Evolutionary conservation across 352 stramenopile species (phyloP).

Genomic region (Poterioochromonas sp.): DNA sequence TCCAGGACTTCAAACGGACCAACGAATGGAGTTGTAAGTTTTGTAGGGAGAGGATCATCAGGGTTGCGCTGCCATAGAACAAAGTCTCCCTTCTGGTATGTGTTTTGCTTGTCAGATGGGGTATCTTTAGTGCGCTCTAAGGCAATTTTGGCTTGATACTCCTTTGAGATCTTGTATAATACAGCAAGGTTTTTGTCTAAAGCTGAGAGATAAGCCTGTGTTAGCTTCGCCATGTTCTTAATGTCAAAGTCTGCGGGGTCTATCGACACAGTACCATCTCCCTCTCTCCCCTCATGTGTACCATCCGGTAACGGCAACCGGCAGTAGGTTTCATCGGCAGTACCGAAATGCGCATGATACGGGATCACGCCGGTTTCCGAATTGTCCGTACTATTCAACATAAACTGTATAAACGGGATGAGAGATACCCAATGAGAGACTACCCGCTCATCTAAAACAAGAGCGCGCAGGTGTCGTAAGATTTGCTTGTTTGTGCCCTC

Average conservation of each 20-base stretch:
- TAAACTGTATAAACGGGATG: background rate
- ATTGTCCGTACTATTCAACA: background rate
- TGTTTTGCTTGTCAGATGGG: background rate
- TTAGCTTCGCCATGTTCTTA: background rate
- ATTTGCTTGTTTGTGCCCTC: slow-evolving; percentile 14
- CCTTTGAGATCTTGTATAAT: background rate
- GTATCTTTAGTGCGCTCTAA: background rate
- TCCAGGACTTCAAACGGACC: slow-evolving; percentile 8
- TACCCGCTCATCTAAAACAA: background rate
- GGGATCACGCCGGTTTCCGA: background rate
- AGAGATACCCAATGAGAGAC: background rate
- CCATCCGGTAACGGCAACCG: background rate
- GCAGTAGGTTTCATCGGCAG: background rate
- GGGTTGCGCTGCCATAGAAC: background rate
- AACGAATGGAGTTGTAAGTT: background rate
- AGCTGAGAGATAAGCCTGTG: background rate
- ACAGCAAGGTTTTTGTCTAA: background rate
- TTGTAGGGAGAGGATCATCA: background rate
- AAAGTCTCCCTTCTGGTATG: slow-evolving; percentile 3
- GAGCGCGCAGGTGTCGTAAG: background rate
- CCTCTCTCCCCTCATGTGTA: background rate
- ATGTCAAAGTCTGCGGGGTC: no score
- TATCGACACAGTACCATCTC: no score
- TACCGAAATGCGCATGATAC: background rate
- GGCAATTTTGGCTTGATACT: background rate